These are phyloP conservation scores for Pseudogymnoascus sp. DNA, from an alignment of 2,329 filamentous ascomycete species.

Conservation along the genomic window DNA sequence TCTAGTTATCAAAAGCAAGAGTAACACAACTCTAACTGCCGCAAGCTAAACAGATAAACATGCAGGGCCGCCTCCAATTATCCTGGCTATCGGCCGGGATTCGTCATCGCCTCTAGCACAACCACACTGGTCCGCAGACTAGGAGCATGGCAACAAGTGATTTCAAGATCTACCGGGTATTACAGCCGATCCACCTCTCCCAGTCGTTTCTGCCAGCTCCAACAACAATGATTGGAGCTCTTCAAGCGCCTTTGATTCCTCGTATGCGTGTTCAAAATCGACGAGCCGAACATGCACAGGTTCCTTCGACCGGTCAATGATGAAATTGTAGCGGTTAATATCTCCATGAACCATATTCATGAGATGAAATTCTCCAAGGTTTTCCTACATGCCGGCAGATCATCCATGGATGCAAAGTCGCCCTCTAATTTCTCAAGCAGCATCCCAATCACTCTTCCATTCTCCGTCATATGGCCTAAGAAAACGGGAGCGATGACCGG, in stretches of 20 bases:
- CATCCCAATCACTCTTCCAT: slow-evolving; percentile 30
- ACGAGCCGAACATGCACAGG: slow-evolving; percentile 11
- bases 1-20: too few relatives aligned
- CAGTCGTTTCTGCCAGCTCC: slow-evolving; percentile 12
- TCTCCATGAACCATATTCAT: slow-evolving; percentile 12
- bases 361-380: slow-evolving; percentile 23
- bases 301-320: slow-evolving; percentile 9
- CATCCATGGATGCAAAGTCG: slow-evolving; percentile 21
- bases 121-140: neutral
- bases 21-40: too few relatives aligned
- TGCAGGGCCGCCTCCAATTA: neutral
- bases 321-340: slow-evolving; percentile 12
- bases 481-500: slow-evolving; percentile 26
- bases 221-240: slow-evolving; percentile 10
- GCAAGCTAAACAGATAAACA: neutral
- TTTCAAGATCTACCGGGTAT: slow-evolving; percentile 6
- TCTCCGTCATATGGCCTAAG: slow-evolving; percentile 29
- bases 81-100: neutral
- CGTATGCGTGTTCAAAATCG: slow-evolving; percentile 12
- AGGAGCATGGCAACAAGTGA: neutral
- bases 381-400: slow-evolving; percentile 25
- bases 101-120: neutral
- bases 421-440: slow-evolving; percentile 29
- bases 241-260: slow-evolving; percentile 9
- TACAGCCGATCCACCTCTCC: slow-evolving; percentile 9